phyloP scores from a whole-genome alignment of 192 early-diverging fungal genomes.

The Globomyces pollinis-pini region DNA sequence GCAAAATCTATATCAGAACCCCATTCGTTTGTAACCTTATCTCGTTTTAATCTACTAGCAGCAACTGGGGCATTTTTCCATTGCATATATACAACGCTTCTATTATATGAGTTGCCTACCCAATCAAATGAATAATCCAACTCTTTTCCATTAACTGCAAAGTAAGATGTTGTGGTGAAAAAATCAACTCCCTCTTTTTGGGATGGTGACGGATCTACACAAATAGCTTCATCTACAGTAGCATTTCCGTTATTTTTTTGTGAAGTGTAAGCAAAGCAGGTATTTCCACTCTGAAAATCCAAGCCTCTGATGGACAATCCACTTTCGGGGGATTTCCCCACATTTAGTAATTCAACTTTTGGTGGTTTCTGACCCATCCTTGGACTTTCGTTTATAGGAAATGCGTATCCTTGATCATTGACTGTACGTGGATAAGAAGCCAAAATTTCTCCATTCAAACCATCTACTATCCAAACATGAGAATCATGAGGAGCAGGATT shows the following conservation, averaged over 20 bases:
- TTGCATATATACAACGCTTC: conserved; percentile 3
- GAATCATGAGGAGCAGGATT: too few species aligned
- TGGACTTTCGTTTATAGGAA: not conserved
- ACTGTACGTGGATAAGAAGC: not conserved
- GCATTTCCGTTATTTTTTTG: not conserved
- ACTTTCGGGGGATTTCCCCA: not conserved
- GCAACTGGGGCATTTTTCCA: conserved; percentile 14
- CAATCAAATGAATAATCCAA: conserved; percentile 17
- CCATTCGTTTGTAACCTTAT: conserved; percentile 1
- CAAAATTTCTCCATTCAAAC: not conserved
- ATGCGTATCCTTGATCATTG: not conserved
- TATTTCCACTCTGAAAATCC: conserved; percentile 16
- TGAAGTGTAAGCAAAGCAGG: conserved; percentile 17
- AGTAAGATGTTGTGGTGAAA: not conserved
- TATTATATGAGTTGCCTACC: conserved; percentile 8
- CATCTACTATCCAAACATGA: not conserved
- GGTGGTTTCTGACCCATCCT: not conserved
- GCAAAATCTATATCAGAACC: conserved; percentile 8
- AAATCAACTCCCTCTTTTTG: conserved; percentile 5
- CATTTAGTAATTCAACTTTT: not conserved
- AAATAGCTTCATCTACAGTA: not conserved
- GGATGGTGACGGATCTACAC: conserved; percentile 14
- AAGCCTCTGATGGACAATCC: conserved; percentile 8
- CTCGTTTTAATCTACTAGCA: not conserved
- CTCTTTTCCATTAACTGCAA: conserved; percentile 13